These are phyloP conservation scores for Sphenostylis stenocarpa DNA, from an alignment of 306 rosid genomes.

Conservation along the genomic window DNA sequence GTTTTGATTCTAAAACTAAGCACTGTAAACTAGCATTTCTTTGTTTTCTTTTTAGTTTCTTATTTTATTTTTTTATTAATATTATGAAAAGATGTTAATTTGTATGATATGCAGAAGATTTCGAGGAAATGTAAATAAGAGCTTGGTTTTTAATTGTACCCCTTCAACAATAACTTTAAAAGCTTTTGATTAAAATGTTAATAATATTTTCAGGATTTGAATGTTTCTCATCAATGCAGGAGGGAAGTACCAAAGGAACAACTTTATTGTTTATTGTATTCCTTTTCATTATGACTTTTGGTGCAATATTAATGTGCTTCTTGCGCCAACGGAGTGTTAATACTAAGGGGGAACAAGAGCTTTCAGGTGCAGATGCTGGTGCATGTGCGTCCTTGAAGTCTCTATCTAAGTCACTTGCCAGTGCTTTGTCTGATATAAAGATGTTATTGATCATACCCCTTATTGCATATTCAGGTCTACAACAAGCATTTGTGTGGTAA, in stretches of 20 bases:
- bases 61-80: background rate
- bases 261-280: conserved; percentile 74
- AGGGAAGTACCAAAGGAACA: conserved; percentile 59
- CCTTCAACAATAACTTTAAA: background rate
- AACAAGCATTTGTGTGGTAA: conserved; percentile 97
- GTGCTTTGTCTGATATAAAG: conserved; percentile 60
- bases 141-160: conserved; percentile 23
- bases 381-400: conserved; percentile 51
- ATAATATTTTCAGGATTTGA: conserved; percentile 19
- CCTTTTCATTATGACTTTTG: conserved; percentile 73
- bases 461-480: conserved; percentile 91
- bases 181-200: conserved; percentile 6
- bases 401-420: conserved; percentile 52
- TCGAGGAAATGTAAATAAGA: conserved; percentile 21
- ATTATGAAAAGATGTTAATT: conserved; percentile 3
- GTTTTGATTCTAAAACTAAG: conserved; percentile 14
- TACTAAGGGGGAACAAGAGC: conserved; percentile 42
- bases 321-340: conserved; percentile 52
- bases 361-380: conserved; percentile 40
- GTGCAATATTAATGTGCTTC: conserved; percentile 79
- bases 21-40: background rate
- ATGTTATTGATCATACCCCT: conserved; percentile 90
- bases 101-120: background rate
- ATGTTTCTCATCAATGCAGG: conserved; percentile 52
- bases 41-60: conserved; percentile 11